These are phyloP conservation scores for Phylloporus sp. DNA, from an alignment of 1,284 basidiomycete genomes.

Conservation along the genomic window DNA sequence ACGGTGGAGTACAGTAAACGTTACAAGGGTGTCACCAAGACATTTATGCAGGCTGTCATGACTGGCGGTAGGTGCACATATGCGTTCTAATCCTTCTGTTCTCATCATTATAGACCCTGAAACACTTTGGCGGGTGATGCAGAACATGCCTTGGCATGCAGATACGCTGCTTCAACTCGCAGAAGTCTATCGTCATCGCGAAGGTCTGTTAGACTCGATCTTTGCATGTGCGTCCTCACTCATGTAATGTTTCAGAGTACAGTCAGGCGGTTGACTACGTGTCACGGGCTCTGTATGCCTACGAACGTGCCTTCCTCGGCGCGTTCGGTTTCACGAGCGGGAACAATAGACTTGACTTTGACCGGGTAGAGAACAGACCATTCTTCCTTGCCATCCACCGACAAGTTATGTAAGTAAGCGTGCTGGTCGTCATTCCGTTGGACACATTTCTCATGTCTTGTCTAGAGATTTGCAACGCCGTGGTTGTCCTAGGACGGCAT, in stretches of 20 bases:
- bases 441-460: conserved; percentile 15
- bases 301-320: conserved; percentile 86
- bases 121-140: conserved; percentile 66
- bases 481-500: conserved; percentile 86
- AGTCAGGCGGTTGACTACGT: conserved; percentile 85
- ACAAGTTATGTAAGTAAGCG: conserved; percentile 68
- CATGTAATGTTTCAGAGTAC: conserved; percentile 63
- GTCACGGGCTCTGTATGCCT: conserved; percentile 87
- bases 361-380: conserved; percentile 83
- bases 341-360: conserved; percentile 84
- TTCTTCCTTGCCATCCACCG: conserved; percentile 85
- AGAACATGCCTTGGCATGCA: conserved; percentile 81
- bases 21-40: conserved; percentile 81
- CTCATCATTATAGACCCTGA: conserved; percentile 64
- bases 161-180: conserved; percentile 91
- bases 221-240: not conserved
- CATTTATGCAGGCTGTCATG: conserved; percentile 82
- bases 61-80: conserved; percentile 70
- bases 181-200: conserved; percentile 84
- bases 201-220: conserved; percentile 58
- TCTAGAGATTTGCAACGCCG: conserved; percentile 82
- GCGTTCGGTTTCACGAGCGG: conserved; percentile 85
- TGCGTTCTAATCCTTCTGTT: not conserved
- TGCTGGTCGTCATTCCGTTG: conserved; percentile 7
- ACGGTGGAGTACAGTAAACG: conserved; percentile 85